Conservation (phyloP, 495 filamentous ascomycete genomes). For the Rusavskia elegans region DNA sequence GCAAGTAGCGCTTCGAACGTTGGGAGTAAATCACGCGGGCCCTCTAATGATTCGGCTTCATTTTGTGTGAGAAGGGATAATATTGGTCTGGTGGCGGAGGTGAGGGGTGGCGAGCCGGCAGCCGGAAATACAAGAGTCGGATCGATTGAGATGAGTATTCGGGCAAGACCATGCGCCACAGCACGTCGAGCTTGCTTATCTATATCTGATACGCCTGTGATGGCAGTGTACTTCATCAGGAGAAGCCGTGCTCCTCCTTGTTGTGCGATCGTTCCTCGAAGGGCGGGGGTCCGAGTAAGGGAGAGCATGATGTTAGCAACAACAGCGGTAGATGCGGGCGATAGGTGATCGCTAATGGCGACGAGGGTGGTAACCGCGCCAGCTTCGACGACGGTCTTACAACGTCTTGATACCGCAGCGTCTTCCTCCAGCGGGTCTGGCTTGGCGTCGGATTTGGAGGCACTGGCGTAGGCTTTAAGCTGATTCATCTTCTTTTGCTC, state of each 20-base stretch:
- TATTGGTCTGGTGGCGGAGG: constrained; percentile 65
- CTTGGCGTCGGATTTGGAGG: constrained; percentile 42
- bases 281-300: constrained; percentile 50
- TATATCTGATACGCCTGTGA: constrained; percentile 28
- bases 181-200: constrained; percentile 34
- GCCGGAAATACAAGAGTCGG: constrained; percentile 72
- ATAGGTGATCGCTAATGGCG: constrained; percentile 49
- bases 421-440: constrained; percentile 58
- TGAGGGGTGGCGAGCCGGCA: constrained; percentile 53
- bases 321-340: constrained; percentile 44
- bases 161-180: constrained; percentile 75
- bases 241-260: constrained; percentile 82
- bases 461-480: constrained; percentile 84
- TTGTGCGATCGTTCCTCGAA: constrained; percentile 68
- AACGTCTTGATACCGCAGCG: constrained; percentile 57
- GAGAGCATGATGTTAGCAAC: constrained; percentile 63
- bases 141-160: constrained; percentile 80
- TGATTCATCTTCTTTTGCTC: constrained; percentile 83
- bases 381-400: constrained; percentile 57
- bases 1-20: constrained; percentile 83
- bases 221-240: constrained; percentile 44
- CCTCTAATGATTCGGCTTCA: constrained; percentile 29
- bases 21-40: constrained; percentile 66
- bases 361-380: constrained; percentile 61
- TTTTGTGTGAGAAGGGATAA: constrained; percentile 44